These are phyloP conservation scores for Corylus avellana DNA, from an alignment of 306 rosid species.

Conservation along the genomic window DNA sequence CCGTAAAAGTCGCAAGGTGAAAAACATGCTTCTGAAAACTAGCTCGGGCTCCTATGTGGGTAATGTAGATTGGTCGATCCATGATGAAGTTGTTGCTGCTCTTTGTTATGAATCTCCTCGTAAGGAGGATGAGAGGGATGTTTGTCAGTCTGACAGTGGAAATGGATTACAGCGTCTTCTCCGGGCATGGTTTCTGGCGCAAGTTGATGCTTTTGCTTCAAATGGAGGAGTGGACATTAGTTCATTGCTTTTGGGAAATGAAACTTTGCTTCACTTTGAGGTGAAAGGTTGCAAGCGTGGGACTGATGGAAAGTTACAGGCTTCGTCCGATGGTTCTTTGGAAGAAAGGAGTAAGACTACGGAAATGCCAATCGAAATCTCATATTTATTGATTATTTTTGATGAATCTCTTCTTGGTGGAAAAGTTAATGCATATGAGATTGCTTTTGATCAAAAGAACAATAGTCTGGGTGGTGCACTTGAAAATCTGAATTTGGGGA, in stretches of 20 bases:
- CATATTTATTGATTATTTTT: conserved; percentile 53
- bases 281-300: conserved; percentile 46
- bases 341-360: conserved; percentile 39
- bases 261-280: conserved; percentile 76
- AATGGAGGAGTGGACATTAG: conserved; percentile 55
- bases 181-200: conserved; percentile 67
- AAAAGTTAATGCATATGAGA: conserved; percentile 52
- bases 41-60: conserved; percentile 47
- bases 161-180: conserved; percentile 66
- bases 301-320: conserved; percentile 40
- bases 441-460: conserved; percentile 54
- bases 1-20: conserved; percentile 41
- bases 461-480: conserved; percentile 42
- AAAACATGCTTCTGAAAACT: conserved; percentile 44
- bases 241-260: conserved; percentile 59
- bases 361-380: conserved; percentile 40
- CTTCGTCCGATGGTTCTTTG: conserved; percentile 40
- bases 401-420: conserved; percentile 52
- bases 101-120: conserved; percentile 48
- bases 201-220: conserved; percentile 64
- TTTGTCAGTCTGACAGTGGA: conserved; percentile 40
- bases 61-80: conserved; percentile 57
- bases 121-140: conserved; percentile 49
- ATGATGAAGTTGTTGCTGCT: conserved; percentile 52
- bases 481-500: conserved; percentile 54